Evolutionary conservation across 2,329 filamentous ascomycete species (phyloP).

Genomic region (Xylariaceae sp.): DNA sequence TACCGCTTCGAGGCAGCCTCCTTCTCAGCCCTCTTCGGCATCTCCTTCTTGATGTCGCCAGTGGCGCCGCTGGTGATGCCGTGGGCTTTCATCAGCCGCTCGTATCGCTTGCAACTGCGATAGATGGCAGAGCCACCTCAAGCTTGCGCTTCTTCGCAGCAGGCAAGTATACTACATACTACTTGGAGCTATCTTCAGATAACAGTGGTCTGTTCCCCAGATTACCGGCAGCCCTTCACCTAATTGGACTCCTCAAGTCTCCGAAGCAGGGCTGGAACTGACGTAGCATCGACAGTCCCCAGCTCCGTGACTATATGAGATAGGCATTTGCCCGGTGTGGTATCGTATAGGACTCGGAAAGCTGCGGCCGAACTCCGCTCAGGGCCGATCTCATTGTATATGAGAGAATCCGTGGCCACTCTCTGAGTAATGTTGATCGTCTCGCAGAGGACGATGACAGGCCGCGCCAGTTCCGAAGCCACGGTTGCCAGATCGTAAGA

Average conservation of each 20-base stretch:
- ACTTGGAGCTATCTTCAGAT: too few relatives aligned
- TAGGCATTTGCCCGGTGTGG: slow-evolving; percentile 80
- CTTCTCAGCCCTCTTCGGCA: slow-evolving; percentile 4
- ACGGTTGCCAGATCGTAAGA: slow-evolving; percentile 82
- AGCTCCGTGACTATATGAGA: slow-evolving; percentile 87
- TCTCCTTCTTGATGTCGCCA: slow-evolving; percentile 22
- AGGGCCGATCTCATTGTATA: slow-evolving; percentile 84
- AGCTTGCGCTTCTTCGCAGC: too few relatives aligned
- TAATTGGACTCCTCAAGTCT: slow-evolving; percentile 50
- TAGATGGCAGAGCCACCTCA: too few relatives aligned
- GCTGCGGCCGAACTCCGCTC: slow-evolving; percentile 53
- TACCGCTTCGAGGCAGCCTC: slow-evolving; percentile 9
- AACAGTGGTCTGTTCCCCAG: too few relatives aligned
- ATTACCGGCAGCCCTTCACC: slow-evolving; percentile 14
- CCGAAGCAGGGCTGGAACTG: slow-evolving; percentile 60
- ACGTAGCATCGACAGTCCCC: slow-evolving; percentile 76
- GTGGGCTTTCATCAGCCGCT: slow-evolving; percentile 56
- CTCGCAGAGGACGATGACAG: slow-evolving; percentile 86
- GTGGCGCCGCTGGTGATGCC: slow-evolving; percentile 31
- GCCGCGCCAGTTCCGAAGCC: slow-evolving; percentile 66
- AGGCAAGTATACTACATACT: too few relatives aligned
- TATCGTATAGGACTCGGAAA: slow-evolving; percentile 76
- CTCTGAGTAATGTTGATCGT: slow-evolving; percentile 87
- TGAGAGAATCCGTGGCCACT: slow-evolving; percentile 85
- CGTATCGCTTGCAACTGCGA: slow-evolving; percentile 59